phyloP scores from a whole-genome alignment of 805 yeast genomes.

The Candida boleticola region DNA sequence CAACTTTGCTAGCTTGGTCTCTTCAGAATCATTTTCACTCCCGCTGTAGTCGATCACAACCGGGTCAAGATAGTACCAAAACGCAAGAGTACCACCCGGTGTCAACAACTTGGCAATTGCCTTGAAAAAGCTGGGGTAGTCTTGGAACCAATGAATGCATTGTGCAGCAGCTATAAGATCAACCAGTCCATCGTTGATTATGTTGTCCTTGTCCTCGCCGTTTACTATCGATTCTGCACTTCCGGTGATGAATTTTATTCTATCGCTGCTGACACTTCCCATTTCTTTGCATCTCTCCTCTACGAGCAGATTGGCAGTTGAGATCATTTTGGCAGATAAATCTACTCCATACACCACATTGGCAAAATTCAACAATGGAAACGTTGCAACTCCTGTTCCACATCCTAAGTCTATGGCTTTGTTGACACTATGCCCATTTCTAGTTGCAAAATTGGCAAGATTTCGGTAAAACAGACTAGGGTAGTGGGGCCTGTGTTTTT shows the following conservation, averaged over 20 bases:
- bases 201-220: slow-evolving; percentile 8
- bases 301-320: slow-evolving; percentile 36
- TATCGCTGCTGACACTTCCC: slow-evolving; percentile 17
- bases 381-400: slow-evolving; percentile 53
- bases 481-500: slow-evolving; percentile 41
- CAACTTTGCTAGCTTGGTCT: slow-evolving; percentile 10
- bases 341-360: slow-evolving; percentile 45
- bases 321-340: slow-evolving; percentile 46
- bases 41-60: slow-evolving; percentile 26
- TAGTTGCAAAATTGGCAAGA: slow-evolving; percentile 23
- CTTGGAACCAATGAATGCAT: slow-evolving; percentile 42
- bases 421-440: slow-evolving; percentile 14
- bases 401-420: slow-evolving; percentile 46
- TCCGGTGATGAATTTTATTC: slow-evolving; percentile 30
- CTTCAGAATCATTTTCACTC: slow-evolving; percentile 10
- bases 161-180: slow-evolving; percentile 44
- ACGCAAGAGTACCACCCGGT: slow-evolving; percentile 41
- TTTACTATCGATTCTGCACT: slow-evolving; percentile 29
- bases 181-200: slow-evolving; percentile 14
- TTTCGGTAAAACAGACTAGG: slow-evolving; percentile 36
- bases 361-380: slow-evolving; percentile 40
- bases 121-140: slow-evolving; percentile 26
- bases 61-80: slow-evolving; percentile 44
- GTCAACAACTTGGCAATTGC: slow-evolving; percentile 36
- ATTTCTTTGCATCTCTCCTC: slow-evolving; percentile 21